Base-by-base conservation (phyloP, 352 stramenopile genomes). In the Aphanomyces cochlioides region DNA sequence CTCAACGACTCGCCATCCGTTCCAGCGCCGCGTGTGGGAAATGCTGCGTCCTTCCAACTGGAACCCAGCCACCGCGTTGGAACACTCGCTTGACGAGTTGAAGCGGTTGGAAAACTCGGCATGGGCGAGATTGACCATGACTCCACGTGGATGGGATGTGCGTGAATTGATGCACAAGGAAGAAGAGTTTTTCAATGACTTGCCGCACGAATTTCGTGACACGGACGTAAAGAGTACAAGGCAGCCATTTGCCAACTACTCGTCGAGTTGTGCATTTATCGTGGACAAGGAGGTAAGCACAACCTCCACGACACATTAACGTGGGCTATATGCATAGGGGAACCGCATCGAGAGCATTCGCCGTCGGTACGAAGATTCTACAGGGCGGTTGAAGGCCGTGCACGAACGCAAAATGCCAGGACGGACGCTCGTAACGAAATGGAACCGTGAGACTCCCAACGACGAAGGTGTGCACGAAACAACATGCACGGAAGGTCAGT, bases 121-220 rank as follows among this genome's bases (percentile, higher is more conserved):
- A 71, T 67, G 54, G 34, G 65, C 74, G 48, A 50, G 47, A 38
- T 36, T 63, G 57, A 67, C 73, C 57, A 74, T 82, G 70, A 21
- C 81, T 13, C 50, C 50, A 36, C 36, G 50, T 17, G 50, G 50
- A 7, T 58, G 50, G 50, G 21, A 58, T 28, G 13, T 19, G 7
- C 8, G 36, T 19, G 15, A 8, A 43, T 73, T 59, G 45, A 66
- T 66, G 36, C 41, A 76, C 38, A 75, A 82, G 39, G 78, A 84
- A 59, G 75, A 79, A 64, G 78, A 81, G 5, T 87, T 84, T 73
- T 87, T 84, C 75, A 68, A 77, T n/a, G 79, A 87, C 64, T 65
- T 87, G n/a, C 67, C 73, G n/a, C 48, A 75, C 5, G 61, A 65
- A 57, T 65, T 53, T 28, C 64, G 72, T 43, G 64, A 76, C 21